Evolutionary conservation across 202 grass and related monocot genomes (phyloP).

Genomic region (Panicum virgatum): DNA sequence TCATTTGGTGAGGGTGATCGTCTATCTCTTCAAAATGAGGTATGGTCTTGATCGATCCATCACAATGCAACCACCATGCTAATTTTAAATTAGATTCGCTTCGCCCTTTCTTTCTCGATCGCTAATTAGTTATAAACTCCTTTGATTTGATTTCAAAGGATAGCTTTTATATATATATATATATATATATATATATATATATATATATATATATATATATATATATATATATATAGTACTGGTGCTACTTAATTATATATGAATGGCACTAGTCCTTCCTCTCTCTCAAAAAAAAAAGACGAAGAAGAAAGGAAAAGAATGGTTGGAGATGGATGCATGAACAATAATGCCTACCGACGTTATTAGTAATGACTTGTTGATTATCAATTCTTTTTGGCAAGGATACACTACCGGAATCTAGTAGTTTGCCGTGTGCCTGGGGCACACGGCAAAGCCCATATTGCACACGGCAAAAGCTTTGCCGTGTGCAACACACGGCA

Average conservation of each 20-base stretch:
- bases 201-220: no score
- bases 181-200: no score
- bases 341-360: background rate
- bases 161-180: no score
- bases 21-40: conserved; percentile 19
- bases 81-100: conserved; percentile 20
- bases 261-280: background rate
- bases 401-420: no score
- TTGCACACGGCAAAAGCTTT: no score
- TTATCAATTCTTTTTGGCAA: background rate
- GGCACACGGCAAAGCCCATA: no score
- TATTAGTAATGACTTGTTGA: background rate
- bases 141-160: background rate
- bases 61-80: background rate
- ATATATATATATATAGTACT: background rate
- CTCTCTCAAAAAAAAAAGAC: background rate
- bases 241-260: background rate
- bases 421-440: no score
- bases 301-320: background rate
- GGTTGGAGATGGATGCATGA: background rate
- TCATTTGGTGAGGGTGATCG: no score
- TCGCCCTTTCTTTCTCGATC: background rate
- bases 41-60: background rate
- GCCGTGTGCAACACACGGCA: no score
- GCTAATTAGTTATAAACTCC: background rate